Percentiles rank a stretch among this genome's conserved stretches.
These are phyloP conservation scores for Candolleomyces aberdarensis DNA, from an alignment of 768 basidiomycete genomes.

Conservation along the genomic window DNA sequence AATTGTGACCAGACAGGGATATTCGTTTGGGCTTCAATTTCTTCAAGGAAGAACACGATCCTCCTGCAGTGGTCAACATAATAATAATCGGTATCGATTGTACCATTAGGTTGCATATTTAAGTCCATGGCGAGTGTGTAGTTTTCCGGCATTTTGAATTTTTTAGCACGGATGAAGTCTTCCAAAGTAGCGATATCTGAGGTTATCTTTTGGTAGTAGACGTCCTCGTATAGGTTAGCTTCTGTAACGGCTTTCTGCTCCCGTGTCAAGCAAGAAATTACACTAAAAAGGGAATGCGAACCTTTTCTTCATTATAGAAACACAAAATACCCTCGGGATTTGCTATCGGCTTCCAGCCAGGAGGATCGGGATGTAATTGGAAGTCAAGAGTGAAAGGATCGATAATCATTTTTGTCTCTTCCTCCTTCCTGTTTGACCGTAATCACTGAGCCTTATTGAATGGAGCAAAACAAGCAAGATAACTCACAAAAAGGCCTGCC, in stretches of 20 bases:
- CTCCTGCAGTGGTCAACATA: constrained; percentile 40
- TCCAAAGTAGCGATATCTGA: no score
- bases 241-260: constrained; percentile 53
- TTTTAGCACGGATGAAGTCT: no score
- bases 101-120: constrained; percentile 26
- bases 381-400: constrained; percentile 7
- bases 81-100: constrained; percentile 22
- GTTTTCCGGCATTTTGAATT: no score
- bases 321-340: no score
- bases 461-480: neutral
- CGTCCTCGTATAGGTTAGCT: no score
- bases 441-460: neutral
- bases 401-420: neutral
- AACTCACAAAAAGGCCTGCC: constrained; percentile 2
- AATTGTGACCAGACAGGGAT: no score
- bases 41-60: no score
- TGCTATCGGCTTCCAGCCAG: no score
- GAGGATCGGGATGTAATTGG: no score
- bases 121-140: constrained; percentile 27
- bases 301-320: constrained; percentile 44
- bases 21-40: no score
- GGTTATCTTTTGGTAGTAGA: no score
- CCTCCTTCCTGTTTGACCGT: no score
- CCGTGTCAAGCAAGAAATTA: neutral
- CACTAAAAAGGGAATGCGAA: constrained; percentile 19